These are phyloP conservation scores for Dioscorea alata DNA, from an alignment of 106 monocot genomes.

Conservation along the genomic window DNA sequence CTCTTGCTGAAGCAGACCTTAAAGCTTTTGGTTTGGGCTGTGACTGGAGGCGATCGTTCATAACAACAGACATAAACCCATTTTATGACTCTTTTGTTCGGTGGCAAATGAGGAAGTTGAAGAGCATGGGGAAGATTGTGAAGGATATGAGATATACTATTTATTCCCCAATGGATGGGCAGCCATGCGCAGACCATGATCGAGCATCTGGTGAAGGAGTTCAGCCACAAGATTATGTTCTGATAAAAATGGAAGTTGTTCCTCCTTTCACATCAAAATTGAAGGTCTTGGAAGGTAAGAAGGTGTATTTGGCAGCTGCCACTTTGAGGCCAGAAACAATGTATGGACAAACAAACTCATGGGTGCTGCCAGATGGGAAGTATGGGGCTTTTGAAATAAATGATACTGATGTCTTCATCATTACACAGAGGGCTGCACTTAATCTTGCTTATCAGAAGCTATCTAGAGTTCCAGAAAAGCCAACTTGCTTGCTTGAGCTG, in stretches of 20 bases:
- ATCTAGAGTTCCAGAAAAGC: slow-evolving; percentile 63
- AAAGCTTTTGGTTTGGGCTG: slow-evolving; percentile 83
- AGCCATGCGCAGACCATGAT: slow-evolving; percentile 97
- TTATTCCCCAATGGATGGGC: slow-evolving; percentile 84
- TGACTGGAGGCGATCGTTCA: slow-evolving; percentile 90
- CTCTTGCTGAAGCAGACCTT: slow-evolving; percentile 78
- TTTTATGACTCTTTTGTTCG: slow-evolving; percentile 88
- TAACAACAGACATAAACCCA: slow-evolving; percentile 87
- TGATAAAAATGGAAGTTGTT: slow-evolving; percentile 83
- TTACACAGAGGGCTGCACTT: slow-evolving; percentile 69
- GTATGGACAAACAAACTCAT: slow-evolving; percentile 96
- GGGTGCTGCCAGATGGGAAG: slow-evolving; percentile 87
- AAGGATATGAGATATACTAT: slow-evolving; percentile 83
- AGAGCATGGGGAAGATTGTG: slow-evolving; percentile 68
- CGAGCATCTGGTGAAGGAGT: slow-evolving; percentile 88
- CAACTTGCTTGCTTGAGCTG: slow-evolving; percentile 68
- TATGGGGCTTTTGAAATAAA: slow-evolving; percentile 96
- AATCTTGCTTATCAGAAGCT: slow-evolving; percentile 82
- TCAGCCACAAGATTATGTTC: slow-evolving; percentile 79
- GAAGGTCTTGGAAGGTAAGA: slow-evolving; percentile 68
- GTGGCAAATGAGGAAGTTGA: slow-evolving; percentile 87
- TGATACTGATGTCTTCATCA: slow-evolving; percentile 76
- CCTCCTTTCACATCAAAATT: slow-evolving; percentile 72
- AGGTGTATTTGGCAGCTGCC: slow-evolving; percentile 75
- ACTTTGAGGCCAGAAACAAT: slow-evolving; percentile 94